A percentile compares a stretch with the other conserved stretches of the same genome.
These are phyloP conservation scores for Pelargonium citronellum DNA, from an alignment of 441 rosid genomes.

Conservation along the genomic window DNA sequence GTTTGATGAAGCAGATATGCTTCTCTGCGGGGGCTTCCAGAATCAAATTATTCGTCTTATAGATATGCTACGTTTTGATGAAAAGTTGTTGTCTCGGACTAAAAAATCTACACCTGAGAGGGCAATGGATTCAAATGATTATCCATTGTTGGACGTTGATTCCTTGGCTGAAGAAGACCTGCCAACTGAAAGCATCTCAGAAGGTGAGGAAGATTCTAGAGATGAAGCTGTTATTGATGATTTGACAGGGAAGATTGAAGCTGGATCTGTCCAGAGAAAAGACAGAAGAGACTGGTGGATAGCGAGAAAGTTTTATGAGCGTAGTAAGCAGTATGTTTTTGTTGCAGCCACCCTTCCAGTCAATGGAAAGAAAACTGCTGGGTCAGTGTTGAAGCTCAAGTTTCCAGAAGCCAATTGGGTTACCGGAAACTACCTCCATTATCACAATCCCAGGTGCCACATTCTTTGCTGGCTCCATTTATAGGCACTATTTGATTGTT, in stretches of 20 bases:
- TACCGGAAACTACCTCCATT: constrained; percentile 85
- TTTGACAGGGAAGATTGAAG: constrained; percentile 25
- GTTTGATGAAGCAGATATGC: constrained; percentile 98
- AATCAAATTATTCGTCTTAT: constrained; percentile 75
- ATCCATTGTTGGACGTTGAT: constrained; percentile 24
- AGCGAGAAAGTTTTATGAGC: constrained; percentile 55
- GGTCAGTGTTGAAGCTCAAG: constrained; percentile 72
- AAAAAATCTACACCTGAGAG: constrained; percentile 28
- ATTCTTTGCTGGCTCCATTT: constrained; percentile 3
- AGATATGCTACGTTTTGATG: constrained; percentile 73
- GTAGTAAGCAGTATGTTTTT: constrained; percentile 87
- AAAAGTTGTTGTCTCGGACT: constrained; percentile 53
- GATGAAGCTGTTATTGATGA: constrained; percentile 28
- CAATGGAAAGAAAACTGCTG: constrained; percentile 91
- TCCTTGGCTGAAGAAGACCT: constrained; percentile 22
- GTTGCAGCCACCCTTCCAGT: constrained; percentile 92
- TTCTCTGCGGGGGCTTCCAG: constrained; percentile 80
- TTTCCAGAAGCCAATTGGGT: constrained; percentile 86
- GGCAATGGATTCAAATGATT: constrained; percentile 26
- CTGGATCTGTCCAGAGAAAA: constrained; percentile 24
- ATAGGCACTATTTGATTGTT: background rate
- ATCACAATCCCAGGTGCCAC: constrained; percentile 79
- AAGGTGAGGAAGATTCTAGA: constrained; percentile 37
- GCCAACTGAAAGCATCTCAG: constrained; percentile 33
- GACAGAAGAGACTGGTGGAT: constrained; percentile 64